Evolutionary conservation across 305 asterid species (phyloP).

Genomic region (Fraxinus latifolia): DNA sequence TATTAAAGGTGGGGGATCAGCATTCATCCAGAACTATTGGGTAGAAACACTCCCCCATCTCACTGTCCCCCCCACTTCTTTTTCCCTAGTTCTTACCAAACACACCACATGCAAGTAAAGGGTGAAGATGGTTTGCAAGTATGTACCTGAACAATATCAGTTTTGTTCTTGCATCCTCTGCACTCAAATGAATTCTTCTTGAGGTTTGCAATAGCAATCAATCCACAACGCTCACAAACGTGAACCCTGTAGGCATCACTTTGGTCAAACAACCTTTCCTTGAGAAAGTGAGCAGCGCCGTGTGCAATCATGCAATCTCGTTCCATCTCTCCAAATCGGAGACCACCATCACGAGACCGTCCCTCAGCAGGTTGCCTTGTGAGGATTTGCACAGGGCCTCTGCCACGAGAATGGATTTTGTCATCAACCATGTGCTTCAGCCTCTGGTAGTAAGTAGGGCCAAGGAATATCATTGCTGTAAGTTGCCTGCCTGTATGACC

Average conservation of each 20-base stretch:
- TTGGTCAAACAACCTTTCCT: constrained; percentile 91
- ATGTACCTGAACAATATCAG: constrained; percentile 86
- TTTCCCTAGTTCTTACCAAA: background rate
- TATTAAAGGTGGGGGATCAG: background rate
- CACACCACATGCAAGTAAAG: background rate
- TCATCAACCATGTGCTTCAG: constrained; percentile 98
- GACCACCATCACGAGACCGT: constrained; percentile 96
- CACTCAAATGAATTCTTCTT: constrained; percentile 92
- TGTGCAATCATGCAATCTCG: constrained; percentile 97
- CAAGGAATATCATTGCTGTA: constrained; percentile 78
- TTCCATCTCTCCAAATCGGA: constrained; percentile 98
- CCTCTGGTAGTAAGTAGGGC: constrained; percentile 97
- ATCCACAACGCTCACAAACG: constrained; percentile 85
- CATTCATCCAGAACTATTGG: background rate
- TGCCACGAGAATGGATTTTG: constrained; percentile 91
- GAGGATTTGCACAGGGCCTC: constrained; percentile 96
- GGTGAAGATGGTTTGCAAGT: background rate
- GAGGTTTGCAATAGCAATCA: constrained; percentile 86
- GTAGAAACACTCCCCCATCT: background rate
- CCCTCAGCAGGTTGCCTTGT: constrained; percentile 99
- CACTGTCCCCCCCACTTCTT: background rate
- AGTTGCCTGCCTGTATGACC: constrained; percentile 92
- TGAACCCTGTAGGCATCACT: constrained; percentile 95
- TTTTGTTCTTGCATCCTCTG: constrained; percentile 92
- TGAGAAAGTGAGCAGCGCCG: constrained; percentile 93